Base-by-base conservation (phyloP, 352 stramenopile genomes). In the Phytophthora gonapodyides region DNA sequence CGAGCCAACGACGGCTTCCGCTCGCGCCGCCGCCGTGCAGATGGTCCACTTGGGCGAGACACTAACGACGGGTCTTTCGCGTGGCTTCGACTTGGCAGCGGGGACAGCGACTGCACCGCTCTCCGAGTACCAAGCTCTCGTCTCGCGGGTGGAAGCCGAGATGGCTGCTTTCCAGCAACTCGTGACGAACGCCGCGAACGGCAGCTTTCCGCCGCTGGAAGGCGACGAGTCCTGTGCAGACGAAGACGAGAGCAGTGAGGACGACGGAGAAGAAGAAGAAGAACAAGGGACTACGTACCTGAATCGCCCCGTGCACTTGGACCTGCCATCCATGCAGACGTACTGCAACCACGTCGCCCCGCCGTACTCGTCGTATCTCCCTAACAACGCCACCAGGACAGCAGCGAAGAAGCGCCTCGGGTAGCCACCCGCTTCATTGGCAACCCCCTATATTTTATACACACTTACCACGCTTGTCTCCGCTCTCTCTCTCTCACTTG, bases 241-340 rank as follows among this genome's bases (percentile, higher is more conserved):
- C 36, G 58, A 71, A 8, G 48, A 55, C n/a, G 24, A 41, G 17
- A 31, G 21, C 30, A 17, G 42, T 43, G 41, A 68, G 15, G 36
- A 49, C 15, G 34, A 51, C 7, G 21, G 21, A 24, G 21, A 24
- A 24, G 37, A 17, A 51, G 41, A 57, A 1, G 45, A 52, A 36
- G 53, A 53, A 13, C n/a, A 45, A 34, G 33, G 27, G 8, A 24
- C 67, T 31, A 67, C 61, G 44, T 82, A 67, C 45, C 57, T 65
- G 19, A 61, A 60, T 35, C 70, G 65, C 6, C 55, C 64, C 15
- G 31, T 78, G 21, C 57, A 43, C 24, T 71, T 75, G 40, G 78
- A 90, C 42, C 59, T 91, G 27, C 82, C 84, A 17, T 91, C 82
- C 56, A 91, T 91, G 84, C 69, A 88, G 59, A 73, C 55, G 6